These are phyloP conservation scores for Luzula sylvatica DNA, from an alignment of 176 grass and related monocot species.

Conservation along the genomic window DNA sequence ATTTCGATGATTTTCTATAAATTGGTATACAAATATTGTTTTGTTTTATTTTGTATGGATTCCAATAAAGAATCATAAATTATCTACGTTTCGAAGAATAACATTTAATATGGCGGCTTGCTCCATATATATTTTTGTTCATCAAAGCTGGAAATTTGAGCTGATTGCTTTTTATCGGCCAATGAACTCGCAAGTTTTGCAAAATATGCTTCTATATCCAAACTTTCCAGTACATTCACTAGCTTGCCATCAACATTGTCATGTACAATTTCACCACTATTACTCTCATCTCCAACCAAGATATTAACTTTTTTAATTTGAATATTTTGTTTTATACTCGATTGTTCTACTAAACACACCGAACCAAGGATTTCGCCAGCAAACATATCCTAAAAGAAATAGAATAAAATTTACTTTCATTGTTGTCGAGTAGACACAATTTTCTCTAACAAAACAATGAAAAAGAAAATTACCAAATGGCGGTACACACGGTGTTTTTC, in stretches of 20 bases:
- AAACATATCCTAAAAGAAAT: conserved; percentile 49
- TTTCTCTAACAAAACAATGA: background rate
- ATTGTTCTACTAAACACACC: conserved; percentile 52
- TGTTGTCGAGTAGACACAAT: background rate
- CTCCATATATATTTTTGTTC: conserved; percentile 57
- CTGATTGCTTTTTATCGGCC: conserved; percentile 34
- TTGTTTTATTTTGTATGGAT: background rate
- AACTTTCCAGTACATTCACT: conserved; percentile 40
- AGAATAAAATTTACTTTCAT: background rate
- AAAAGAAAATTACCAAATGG: conserved; percentile 37
- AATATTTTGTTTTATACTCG: conserved; percentile 30
- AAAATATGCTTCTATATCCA: conserved; percentile 43
- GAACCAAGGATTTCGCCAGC: conserved; percentile 70
- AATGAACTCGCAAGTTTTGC: conserved; percentile 33
- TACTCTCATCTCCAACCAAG: conserved; percentile 28
- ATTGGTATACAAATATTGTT: too few relatives aligned
- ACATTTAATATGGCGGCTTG: conserved; percentile 13
- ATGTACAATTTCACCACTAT: conserved; percentile 31
- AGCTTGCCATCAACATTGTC: conserved; percentile 18
- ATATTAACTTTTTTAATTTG: conserved; percentile 29
- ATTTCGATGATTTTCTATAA: too few relatives aligned
- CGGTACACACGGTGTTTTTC: conserved; percentile 37
- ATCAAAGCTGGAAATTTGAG: conserved; percentile 45
- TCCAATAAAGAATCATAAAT: background rate
- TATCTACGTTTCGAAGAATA: background rate